Evolutionary conservation across 1,284 basidiomycete genomes (phyloP), one percentile per base, ranked within the genome.

Genomic region (Austroboletus novae-zelandiae): DNA sequence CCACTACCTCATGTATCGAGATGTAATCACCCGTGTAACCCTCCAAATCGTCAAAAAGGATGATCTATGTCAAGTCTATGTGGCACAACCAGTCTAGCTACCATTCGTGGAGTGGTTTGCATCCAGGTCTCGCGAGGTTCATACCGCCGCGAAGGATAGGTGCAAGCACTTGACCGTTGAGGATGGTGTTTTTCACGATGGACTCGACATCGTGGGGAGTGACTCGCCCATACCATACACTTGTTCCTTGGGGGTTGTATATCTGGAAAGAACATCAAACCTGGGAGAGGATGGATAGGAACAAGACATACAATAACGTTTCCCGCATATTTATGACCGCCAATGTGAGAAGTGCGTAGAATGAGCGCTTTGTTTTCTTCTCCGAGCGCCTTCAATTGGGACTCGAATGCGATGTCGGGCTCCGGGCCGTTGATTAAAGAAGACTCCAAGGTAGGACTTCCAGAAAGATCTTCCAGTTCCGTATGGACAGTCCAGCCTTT

Each of bases 141-240:
- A 90, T 67, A 2, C 91, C 94, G 11, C 89, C 91, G 7, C 94
- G 81, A 42, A 97, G 76, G 11, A 97, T 77, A 10, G 86, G 81
- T 1, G 91, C 86, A 14, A 97, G 78, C 40, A 98, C 77, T 62
- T 86, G 80, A 4, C 94, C 94, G 13, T 81, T 76, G 50, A 93
- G 76, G 50, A 98, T 84, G 9, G 94, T 98, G 59, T 92, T 86
- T 60, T 84, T 79, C 40, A 97, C 93, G 47, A 97, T 87, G 6
- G 85, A 79, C 43, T 91, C 87, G 42, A 94, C 86, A 61, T 95
- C 89, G 62, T 93, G 88, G 10, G 94, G 85, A 35, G 88, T 86
- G 2, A 96, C 92, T 31, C 95, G 85, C n/a, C 94, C 95, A 63
- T 97, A 97, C 83, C 93, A 95, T 25, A 96, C 78, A 41, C 85